Base-by-base conservation (phyloP, 2,329 filamentous ascomycete genomes). In the Aspergillus phoenicis region DNA sequence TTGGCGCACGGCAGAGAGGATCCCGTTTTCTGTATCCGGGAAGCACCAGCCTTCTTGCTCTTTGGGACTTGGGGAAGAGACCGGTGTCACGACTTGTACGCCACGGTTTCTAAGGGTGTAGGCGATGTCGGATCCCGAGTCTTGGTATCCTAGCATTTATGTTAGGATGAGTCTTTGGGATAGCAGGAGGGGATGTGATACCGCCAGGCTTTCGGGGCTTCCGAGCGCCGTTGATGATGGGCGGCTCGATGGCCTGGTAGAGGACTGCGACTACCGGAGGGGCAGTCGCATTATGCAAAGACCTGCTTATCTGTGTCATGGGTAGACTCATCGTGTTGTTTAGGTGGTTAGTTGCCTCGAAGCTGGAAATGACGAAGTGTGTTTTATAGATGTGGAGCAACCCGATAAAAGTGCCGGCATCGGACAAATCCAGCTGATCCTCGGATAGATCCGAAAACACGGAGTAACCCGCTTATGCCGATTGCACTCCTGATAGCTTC, bases 201-300 rank as follows among this genome's bases (percentile, higher is more conserved):
- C 79, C 78, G 52, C 80, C 80, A 13, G 81, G 81, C 60, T 84
- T 84, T 65, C 73, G 78, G 1, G 81, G 81, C 61, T 84, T 85
- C 15, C 71, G 72, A 3, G 80, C 75, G 1, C 81, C 81, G 57
- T 82, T 78, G 52, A 83, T 79, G 4, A 80, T 36, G 0, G 82
- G 81, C 4, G 81, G 78, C 2, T 81, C 76, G 49, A 82, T 73
- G 4, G 74, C 80, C 67, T 84, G 81, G 57, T 80, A 80, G 1
- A 84, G 66, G 0, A 83, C 73, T 4, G 81, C 82, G 2, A 84
- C 76, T 3, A 63, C 59, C 3, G 65, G 62, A 5, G 53, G 17
- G 28, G 17, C 8, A 45, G 52, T 15, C 6, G 17, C n/a, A 10
- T 2, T 43, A 43, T 45, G 38, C 24, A 41, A 11, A 10, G 41